Evolutionary conservation across 1,139 yeast species (phyloP).

Genomic region (Yamadazyma conglobata): DNA sequence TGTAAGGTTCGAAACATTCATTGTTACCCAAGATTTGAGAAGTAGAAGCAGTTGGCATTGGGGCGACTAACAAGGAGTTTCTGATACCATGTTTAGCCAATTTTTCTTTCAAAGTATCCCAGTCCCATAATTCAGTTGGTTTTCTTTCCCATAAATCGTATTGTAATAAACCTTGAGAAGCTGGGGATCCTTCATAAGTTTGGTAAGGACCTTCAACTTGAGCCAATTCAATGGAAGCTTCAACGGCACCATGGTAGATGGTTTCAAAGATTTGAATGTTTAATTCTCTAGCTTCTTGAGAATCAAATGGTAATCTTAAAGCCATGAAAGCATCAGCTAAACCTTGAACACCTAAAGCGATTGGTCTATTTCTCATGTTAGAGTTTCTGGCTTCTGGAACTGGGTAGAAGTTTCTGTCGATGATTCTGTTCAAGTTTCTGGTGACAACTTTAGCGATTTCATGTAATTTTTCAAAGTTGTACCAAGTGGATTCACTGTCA

Average conservation of each 20-base stretch:
- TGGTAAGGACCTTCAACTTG: conserved; percentile 45
- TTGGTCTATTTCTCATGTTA: conserved; percentile 56
- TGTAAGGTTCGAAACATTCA: conserved; percentile 62
- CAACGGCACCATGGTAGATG: conserved; percentile 57
- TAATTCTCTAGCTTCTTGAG: conserved; percentile 52
- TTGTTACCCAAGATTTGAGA: conserved; percentile 60
- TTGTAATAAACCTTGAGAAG: conserved; percentile 54
- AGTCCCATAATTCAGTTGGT: conserved; percentile 56
- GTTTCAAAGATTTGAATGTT: conserved; percentile 61
- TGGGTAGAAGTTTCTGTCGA: conserved; percentile 56
- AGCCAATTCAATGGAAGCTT: conserved; percentile 55
- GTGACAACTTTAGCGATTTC: conserved; percentile 52
- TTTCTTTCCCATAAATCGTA: conserved; percentile 57
- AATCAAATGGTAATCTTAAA: conserved; percentile 55
- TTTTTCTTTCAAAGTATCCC: conserved; percentile 49
- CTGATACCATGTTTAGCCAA: conserved; percentile 48
- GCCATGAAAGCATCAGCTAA: conserved; percentile 58
- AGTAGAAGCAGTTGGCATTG: conserved; percentile 66
- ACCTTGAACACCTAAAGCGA: conserved; percentile 64
- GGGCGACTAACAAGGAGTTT: conserved; percentile 59
- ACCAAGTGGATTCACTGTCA: conserved; percentile 38
- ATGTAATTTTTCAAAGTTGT: conserved; percentile 53
- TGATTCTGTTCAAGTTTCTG: conserved; percentile 52
- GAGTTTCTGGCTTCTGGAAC: conserved; percentile 51
- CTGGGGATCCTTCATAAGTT: conserved; percentile 55